Evolutionary conservation across 306 rosid genomes (phyloP).

Genomic region (Rosa lucieae): DNA sequence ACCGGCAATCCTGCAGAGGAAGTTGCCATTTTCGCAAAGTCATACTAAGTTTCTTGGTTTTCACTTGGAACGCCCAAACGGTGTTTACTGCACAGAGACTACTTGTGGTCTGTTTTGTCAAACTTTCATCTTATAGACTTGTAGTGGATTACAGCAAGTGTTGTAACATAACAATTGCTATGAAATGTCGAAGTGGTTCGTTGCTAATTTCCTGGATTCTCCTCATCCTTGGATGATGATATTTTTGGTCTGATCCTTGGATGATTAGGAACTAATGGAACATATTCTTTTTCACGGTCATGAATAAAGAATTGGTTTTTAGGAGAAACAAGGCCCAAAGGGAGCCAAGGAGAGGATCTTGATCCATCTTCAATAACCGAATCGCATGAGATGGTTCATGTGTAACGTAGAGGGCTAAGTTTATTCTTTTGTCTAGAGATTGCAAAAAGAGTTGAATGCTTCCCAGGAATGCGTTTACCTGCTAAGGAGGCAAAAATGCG

Average conservation of each 20-base stretch:
- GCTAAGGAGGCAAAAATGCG: not conserved
- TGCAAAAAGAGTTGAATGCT: not conserved
- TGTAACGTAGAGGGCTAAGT: not conserved
- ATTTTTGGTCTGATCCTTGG: not conserved
- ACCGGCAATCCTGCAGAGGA: constrained; percentile 79
- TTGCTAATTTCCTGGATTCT: not conserved
- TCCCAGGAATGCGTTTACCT: not conserved
- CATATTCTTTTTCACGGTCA: not conserved
- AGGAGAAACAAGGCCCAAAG: not conserved
- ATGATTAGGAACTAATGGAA: not conserved
- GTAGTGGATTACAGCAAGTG: not conserved
- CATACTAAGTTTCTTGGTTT: constrained; percentile 49
- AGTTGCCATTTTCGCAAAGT: constrained; percentile 93
- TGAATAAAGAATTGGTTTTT: not conserved
- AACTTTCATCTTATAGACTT: not conserved
- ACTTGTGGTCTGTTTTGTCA: not conserved
- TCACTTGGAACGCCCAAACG: constrained; percentile 11
- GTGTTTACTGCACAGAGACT: constrained; percentile 6
- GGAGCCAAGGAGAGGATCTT: too few species aligned
- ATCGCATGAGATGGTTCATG: not conserved
- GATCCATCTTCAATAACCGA: too few species aligned
- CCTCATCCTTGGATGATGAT: constrained; percentile 3
- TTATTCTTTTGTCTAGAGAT: not conserved
- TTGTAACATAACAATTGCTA: not conserved
- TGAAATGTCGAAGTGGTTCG: not conserved